Base-by-base conservation (phyloP, 1,284 basidiomycete genomes). In the Coriolopsis trogii region DNA sequence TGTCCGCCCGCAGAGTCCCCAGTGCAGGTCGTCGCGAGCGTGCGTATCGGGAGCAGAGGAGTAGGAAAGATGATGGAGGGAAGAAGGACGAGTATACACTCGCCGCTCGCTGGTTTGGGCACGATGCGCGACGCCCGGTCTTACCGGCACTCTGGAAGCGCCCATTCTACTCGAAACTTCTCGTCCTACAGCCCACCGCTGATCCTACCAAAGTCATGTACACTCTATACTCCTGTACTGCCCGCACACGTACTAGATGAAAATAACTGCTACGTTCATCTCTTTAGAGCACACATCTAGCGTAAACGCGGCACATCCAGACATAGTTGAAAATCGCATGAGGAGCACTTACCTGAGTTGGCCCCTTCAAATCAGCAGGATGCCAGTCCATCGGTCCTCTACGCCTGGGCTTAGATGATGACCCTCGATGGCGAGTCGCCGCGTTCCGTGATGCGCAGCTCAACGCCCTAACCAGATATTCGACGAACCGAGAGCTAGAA, bases 401-500 rank as follows among this genome's bases (percentile, higher is more conserved):
- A 4, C 21, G 41, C 34, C 13, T 23, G 18, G 15, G 16, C 41
- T n/a, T n/a, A n/a, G n/a, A n/a, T n/a, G n/a, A n/a, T n/a, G n/a
- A n/a, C n/a, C n/a, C n/a, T n/a, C n/a, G n/a, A n/a, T n/a, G n/a
- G n/a, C n/a, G n/a, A n/a, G n/a, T n/a, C n/a, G n/a, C n/a, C n/a
- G n/a, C n/a, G n/a, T n/a, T n/a, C n/a, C n/a, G n/a, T n/a, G n/a
- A n/a, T n/a, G n/a, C n/a, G n/a, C 16, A 30, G 28, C 16, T 21
- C 16, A 30, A 31, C 15, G 8, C 23, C 16, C 42, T 47, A 52
- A 29, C 23, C 31, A 57, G 33, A 46, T 58, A 53, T 28, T 60
- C 60, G 29, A 60, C 40, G 38, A 58, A 58, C 44, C 53, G 50
- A 29, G 60, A 62, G 31, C 39, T 41, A 1, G 58, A 56, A 16